Percentiles rank a stretch among this genome's conserved stretches.
These are phyloP conservation scores for Candida easanensis DNA, from an alignment of 805 yeast species.

Conservation along the genomic window DNA sequence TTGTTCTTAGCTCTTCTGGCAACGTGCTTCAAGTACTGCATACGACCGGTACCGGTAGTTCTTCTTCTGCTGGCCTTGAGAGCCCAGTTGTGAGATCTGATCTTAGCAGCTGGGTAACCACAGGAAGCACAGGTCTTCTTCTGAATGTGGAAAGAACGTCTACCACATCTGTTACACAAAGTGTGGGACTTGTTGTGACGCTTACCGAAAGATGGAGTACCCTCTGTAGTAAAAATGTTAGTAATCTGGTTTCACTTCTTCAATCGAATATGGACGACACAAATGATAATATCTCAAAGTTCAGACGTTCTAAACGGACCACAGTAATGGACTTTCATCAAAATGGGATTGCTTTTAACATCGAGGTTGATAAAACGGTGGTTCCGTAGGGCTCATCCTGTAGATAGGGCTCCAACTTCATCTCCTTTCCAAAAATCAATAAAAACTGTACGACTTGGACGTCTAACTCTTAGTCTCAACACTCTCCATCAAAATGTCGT, in stretches of 20 bases:
- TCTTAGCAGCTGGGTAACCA: constrained; percentile 99
- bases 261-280: background rate
- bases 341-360: no score
- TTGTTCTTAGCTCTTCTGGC: constrained; percentile 98
- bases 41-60: constrained; percentile 99
- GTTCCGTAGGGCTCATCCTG: no score
- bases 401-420: no score
- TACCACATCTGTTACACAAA: constrained; percentile 98
- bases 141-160: constrained; percentile 98
- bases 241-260: constrained; percentile 21
- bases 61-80: constrained; percentile 98
- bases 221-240: constrained; percentile 58
- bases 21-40: constrained; percentile 95
- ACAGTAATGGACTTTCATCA: no score
- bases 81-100: constrained; percentile 99
- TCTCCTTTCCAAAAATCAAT: no score
- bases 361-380: no score
- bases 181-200: constrained; percentile 99
- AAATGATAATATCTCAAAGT: background rate
- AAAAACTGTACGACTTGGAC: no score
- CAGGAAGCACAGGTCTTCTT: constrained; percentile 98
- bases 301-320: no score
- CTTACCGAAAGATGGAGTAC: constrained; percentile 99
- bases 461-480: no score
- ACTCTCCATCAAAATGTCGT: no score